Evolutionary conservation across 495 filamentous ascomycete species (phyloP).

Genomic region (Pseudomonodictys pantanalensis): DNA sequence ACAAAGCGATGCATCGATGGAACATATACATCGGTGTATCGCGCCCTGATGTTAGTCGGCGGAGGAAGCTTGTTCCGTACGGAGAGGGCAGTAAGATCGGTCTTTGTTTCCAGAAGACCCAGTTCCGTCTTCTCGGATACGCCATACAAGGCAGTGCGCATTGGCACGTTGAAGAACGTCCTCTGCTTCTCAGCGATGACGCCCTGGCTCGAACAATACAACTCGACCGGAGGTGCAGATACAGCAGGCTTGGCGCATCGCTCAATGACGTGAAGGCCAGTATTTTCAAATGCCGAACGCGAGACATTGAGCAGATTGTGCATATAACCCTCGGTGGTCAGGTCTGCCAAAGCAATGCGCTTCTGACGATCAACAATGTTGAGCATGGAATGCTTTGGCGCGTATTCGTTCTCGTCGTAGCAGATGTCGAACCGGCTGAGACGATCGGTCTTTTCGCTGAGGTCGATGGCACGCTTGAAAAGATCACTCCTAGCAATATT

Average conservation of each 20-base stretch:
- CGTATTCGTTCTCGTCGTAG: conserved; percentile 63
- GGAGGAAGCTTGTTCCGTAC: conserved; percentile 63
- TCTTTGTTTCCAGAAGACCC: conserved; percentile 65
- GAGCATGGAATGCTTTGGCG: conserved; percentile 73
- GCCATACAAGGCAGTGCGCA: conserved; percentile 73
- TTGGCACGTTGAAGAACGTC: conserved; percentile 70
- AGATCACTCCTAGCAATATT: conserved; percentile 60
- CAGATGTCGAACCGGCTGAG: conserved; percentile 50
- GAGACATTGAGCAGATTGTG: conserved; percentile 77
- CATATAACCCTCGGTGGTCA: conserved; percentile 73
- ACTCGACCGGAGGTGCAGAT: conserved; percentile 82
- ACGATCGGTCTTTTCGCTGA: conserved; percentile 46
- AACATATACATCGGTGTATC: conserved; percentile 86
- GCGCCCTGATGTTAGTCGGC: conserved; percentile 72
- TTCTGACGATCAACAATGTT: conserved; percentile 72
- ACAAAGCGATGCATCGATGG: conserved; percentile 99
- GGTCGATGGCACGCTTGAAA: conserved; percentile 63
- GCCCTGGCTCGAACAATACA: conserved; percentile 68
- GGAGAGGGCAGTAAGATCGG: conserved; percentile 63
- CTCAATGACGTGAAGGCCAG: conserved; percentile 73
- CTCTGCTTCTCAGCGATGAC: conserved; percentile 66
- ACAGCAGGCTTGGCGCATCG: conserved; percentile 71
- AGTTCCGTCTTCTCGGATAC: conserved; percentile 65
- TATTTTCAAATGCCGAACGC: conserved; percentile 58
- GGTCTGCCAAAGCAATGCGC: conserved; percentile 61